Conservation (phyloP, 2,329 filamentous ascomycete species). For the Fonsecaea nubica region DNA sequence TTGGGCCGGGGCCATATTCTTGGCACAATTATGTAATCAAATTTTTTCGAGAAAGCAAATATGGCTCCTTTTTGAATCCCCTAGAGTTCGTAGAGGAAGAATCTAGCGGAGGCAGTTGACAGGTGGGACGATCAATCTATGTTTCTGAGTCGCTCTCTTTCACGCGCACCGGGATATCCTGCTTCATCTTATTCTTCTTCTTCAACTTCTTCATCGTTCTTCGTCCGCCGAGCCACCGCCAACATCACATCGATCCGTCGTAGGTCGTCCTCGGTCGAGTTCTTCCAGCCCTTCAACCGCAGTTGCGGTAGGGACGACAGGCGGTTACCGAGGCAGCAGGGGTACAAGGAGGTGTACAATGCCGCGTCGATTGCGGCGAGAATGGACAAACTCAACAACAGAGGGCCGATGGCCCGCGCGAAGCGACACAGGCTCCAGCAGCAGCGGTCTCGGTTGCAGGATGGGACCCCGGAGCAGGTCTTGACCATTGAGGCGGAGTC, state of each 20-base stretch:
- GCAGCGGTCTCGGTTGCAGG: background rate
- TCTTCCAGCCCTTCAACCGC: background rate
- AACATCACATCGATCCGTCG: background rate
- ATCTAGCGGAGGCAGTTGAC: background rate
- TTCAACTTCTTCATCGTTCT: background rate
- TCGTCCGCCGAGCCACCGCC: background rate
- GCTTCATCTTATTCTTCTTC: background rate
- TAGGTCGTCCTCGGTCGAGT: background rate
- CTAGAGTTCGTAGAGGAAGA: background rate
- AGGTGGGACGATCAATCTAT: background rate
- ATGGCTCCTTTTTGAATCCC: background rate
- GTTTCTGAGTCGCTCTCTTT: background rate
- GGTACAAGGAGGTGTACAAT: constrained; percentile 19
- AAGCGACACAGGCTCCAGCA: constrained; percentile 18
- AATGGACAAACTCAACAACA: constrained; percentile 16
- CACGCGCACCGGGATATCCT: background rate
- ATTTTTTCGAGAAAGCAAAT: constrained; percentile 11
- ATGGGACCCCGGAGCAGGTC: constrained; percentile 33
- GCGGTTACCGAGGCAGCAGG: too few relatives aligned
- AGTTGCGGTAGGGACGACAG: background rate
- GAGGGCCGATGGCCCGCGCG: background rate
- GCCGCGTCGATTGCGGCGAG: constrained; percentile 23
- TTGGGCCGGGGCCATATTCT: constrained; percentile 9
- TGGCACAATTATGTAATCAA: constrained; percentile 21
- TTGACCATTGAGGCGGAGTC: constrained; percentile 27